Base-by-base conservation (phyloP, 805 yeast genomes). In the Candida ipomoeae region DNA sequence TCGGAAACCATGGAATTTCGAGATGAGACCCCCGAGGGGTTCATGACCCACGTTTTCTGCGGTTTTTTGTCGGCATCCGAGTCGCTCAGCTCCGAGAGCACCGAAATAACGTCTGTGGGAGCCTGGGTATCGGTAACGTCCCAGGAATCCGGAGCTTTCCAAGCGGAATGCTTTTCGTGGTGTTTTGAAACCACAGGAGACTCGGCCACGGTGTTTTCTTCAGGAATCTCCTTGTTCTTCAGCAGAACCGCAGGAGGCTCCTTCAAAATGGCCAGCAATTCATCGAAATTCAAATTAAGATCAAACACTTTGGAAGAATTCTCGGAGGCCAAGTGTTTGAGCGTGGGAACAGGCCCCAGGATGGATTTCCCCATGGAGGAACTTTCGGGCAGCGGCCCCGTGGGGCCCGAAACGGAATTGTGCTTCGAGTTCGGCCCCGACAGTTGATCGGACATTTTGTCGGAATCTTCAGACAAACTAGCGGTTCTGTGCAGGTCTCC, bases 81-180 rank as follows among this genome's bases (percentile, higher is more conserved):
- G 1, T 47, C 55, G 4, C 50, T 52, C 55, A 52, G 55, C 36
- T 44, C 55, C 1, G 55, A 52, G 2, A 49, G 39, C 5, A 52
- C 47, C 5, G 55, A 35, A 3, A 8, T 43, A 2, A 44, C 40
- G 3, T 47, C 55, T 14, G 21, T 42, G 2, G 53, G 37, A 2
- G 48, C 51, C 7, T 50, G 55, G 3, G 55, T 47, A 13, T 53
- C 59, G 43, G 74, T 73, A 18, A 75, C 79, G 48, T 73, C 80
- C 80, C 80, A 75, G 50, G 74, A 67, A 55, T 75, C 80, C 0
- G 80, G 80, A 1, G 79, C 78, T 43, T 61, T 67, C 80, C 80
- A 75, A 5, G 62, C 56, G 0, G 61, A 61, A 6, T 49, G 39
- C 33, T 49, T 52, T 43, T 51, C 51, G 1, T 33, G 23, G n/a